These are phyloP conservation scores for Nemania sp. DNA, from an alignment of 2,329 filamentous ascomycete genomes.

Conservation along the genomic window DNA sequence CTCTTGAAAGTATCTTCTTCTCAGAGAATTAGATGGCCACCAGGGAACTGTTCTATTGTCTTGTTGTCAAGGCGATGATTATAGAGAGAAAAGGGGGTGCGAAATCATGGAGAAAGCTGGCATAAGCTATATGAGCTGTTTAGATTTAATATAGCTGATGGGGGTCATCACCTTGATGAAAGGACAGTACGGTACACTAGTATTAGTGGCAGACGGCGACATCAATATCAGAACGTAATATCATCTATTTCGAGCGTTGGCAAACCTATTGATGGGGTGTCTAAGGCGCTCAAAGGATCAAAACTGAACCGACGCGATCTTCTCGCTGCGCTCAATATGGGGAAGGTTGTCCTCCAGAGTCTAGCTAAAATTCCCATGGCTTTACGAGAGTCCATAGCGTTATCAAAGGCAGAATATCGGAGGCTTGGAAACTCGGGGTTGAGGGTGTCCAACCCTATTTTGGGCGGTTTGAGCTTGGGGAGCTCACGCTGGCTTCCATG, in stretches of 20 bases:
- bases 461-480: slow-evolving; percentile 6
- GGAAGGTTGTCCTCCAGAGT: slow-evolving; percentile 3
- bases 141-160: too few relatives aligned
- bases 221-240: background rate
- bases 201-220: background rate
- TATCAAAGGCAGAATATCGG: slow-evolving; percentile 10
- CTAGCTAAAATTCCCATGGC: slow-evolving; percentile 3
- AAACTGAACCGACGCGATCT: background rate
- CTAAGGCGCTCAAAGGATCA: background rate
- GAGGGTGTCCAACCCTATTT: slow-evolving; percentile 12
- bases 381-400: slow-evolving; percentile 7
- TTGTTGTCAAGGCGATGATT: too few relatives aligned
- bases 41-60: background rate
- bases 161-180: too few relatives aligned
- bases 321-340: background rate
- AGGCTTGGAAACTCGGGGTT: slow-evolving; percentile 10
- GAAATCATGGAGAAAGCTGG: too few relatives aligned
- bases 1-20: background rate
- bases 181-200: too few relatives aligned
- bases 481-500: slow-evolving; percentile 16
- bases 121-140: too few relatives aligned
- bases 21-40: background rate
- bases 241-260: background rate
- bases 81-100: too few relatives aligned
- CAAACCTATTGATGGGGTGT: background rate